Evolutionary conservation across 73 alveolate genomes (phyloP), one percentile per base, ranked within the genome.

Genomic region (Paraurostyla sp.): DNA sequence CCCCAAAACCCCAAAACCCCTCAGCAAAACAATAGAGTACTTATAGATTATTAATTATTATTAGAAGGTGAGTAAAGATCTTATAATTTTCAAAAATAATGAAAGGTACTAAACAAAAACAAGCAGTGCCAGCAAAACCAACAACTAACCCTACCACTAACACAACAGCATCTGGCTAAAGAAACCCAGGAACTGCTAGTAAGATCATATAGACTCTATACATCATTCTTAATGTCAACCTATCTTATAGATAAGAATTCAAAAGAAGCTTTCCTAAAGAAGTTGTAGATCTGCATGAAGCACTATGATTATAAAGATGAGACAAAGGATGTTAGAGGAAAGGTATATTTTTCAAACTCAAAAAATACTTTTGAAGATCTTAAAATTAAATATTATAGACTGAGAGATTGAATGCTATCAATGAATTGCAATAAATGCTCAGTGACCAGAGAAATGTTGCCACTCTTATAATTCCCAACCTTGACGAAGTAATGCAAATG

Each of bases 351-450:
- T 75, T 1, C 4, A 3, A 27, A 6, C 38, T 43, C 20, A 6
- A 46, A 46, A 54, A 11, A 22, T 6, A 20, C n/a, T n/a, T n/a
- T n/a, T n/a, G n/a, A n/a, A n/a, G n/a, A n/a, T n/a, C n/a, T n/a
- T n/a, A n/a, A n/a, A n/a, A 15, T 2, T 33, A 22, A 16, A 36
- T 7, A 65, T 49, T 45, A 2, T 56, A 81, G 91, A 88, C 83
- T 25, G 97, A 93, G 62, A 82, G 96, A 73, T 81, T 91, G 40
- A 68, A 80, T 56, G 96, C 96, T 23, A 91, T 93, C 80, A 91
- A 91, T 68, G 95, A 91, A 49, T 59, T 93, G 54, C 83, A 71
- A 57, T 59, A 91, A 73, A 50, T 93, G 46, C 93, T 93, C 52
- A 49, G 80, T 29, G 95, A 93, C 57, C 92, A 91, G 71, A 86